phyloP scores from a whole-genome alignment of 371 early-diverging fungal species.

The Aphelidium insulamus region DNA sequence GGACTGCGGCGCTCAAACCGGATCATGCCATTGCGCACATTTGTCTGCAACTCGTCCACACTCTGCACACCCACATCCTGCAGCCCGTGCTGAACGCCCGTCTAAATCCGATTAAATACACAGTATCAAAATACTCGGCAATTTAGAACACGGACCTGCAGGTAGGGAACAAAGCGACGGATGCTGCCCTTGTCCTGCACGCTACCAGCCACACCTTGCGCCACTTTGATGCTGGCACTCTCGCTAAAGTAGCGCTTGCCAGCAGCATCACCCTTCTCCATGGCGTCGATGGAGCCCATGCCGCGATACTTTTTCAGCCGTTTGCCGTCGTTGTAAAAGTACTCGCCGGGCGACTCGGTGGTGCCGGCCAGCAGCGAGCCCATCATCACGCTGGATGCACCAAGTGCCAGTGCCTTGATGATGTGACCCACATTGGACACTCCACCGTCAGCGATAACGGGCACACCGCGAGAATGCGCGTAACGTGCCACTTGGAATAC shows the following conservation, averaged over 20 bases:
- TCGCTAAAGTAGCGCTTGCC: constrained; percentile 87
- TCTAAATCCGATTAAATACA: too few relatives aligned
- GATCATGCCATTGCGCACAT: constrained; percentile 40
- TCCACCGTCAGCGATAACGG: constrained; percentile 92
- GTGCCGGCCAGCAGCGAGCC: constrained; percentile 88
- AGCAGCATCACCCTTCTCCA: constrained; percentile 52
- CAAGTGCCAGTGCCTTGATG: constrained; percentile 80
- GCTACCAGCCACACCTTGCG: constrained; percentile 90
- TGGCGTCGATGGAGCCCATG: constrained; percentile 91
- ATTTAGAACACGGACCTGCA: too few relatives aligned
- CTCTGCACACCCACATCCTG: constrained; percentile 79
- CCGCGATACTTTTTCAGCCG: constrained; percentile 92
- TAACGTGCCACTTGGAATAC: constrained; percentile 84
- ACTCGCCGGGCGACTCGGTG: constrained; percentile 84
- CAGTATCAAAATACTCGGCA: too few relatives aligned
- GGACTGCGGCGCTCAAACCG: constrained; percentile 86
- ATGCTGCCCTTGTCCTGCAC: constrained; percentile 90
- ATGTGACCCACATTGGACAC: constrained; percentile 89
- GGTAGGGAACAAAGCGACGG: constrained; percentile 71
- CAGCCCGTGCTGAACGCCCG: constrained; percentile 86
- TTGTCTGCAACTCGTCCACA: constrained; percentile 33
- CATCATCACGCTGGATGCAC: constrained; percentile 94
- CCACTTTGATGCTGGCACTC: constrained; percentile 84
- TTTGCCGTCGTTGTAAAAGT: constrained; percentile 92
- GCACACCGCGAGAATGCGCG: constrained; percentile 76